Evolutionary conservation across 176 grass and related monocot genomes (phyloP).

Genomic region (Aegilops bicornis): DNA sequence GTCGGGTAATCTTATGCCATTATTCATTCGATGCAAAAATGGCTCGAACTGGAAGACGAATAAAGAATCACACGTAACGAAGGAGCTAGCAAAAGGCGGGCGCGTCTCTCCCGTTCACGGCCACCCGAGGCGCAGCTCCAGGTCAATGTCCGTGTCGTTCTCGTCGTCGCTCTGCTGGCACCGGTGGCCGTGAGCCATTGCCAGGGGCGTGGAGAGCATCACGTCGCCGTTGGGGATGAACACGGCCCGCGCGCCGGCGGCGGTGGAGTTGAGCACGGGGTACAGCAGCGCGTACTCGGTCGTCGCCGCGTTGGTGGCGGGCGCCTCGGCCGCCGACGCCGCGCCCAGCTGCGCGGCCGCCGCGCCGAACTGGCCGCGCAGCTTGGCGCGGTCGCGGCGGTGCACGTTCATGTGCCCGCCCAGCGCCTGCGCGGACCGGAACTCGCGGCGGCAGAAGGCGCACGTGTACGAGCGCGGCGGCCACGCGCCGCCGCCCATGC

Average conservation of each 20-base stretch:
- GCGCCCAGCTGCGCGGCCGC: neutral
- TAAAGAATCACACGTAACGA: constrained; percentile 33
- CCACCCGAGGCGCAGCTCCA: constrained; percentile 66
- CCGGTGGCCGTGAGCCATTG: neutral
- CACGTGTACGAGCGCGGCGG: constrained; percentile 63
- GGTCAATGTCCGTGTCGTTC: constrained; percentile 44
- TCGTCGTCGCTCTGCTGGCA: constrained; percentile 22
- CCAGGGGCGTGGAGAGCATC: constrained; percentile 17
- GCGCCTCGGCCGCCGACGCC: neutral
- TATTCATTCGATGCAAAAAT: constrained; percentile 34
- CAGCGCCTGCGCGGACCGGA: constrained; percentile 58
- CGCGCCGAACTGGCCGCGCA: constrained; percentile 25
- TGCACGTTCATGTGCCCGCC: constrained; percentile 76
- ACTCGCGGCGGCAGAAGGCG: constrained; percentile 61
- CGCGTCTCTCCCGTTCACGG: constrained; percentile 1
- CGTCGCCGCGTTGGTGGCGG: neutral
- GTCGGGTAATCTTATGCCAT: constrained; percentile 13
- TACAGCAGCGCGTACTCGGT: constrained; percentile 38
- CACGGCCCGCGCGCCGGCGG: constrained; percentile 27
- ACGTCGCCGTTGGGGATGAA: constrained; percentile 37
- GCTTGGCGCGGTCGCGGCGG: constrained; percentile 63
- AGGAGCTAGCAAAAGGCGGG: neutral
- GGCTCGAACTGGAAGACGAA: constrained; percentile 7
- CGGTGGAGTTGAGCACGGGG: constrained; percentile 46
- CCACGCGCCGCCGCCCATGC: constrained; percentile 19